Conservation (phyloP, 768 basidiomycete species). For the Rhodotorula kratochvilovae region DNA sequence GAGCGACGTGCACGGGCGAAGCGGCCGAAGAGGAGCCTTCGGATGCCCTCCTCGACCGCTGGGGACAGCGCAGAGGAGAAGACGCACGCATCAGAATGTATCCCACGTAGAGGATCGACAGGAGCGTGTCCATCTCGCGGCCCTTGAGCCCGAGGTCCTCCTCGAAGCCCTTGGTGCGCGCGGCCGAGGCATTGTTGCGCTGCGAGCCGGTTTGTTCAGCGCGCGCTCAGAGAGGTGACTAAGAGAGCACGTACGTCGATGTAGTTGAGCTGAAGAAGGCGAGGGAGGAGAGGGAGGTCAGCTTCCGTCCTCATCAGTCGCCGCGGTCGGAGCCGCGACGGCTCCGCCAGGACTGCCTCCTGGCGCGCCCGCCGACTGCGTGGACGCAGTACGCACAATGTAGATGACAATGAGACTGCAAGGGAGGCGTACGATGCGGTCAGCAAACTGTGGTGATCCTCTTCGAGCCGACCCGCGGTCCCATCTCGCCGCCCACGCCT, state of each 20-base stretch:
- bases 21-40: neutral
- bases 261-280: conserved; percentile 44
- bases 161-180: conserved; percentile 42
- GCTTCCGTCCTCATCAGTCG: too few relatives aligned
- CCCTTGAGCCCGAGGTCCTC: conserved; percentile 44
- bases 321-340: too few relatives aligned
- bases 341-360: too few relatives aligned
- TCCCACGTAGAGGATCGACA: conserved; percentile 41
- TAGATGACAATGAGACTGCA: conserved; percentile 12
- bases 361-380: too few relatives aligned
- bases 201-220: neutral
- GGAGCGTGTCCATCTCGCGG: conserved; percentile 39
- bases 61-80: too few relatives aligned
- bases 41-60: too few relatives aligned
- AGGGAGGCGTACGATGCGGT: neutral
- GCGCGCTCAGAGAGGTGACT: neutral
- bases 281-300: neutral
- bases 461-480: neutral
- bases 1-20: neutral
- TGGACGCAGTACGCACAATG: neutral
- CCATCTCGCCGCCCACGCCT: neutral
- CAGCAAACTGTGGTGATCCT: neutral
- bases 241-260: neutral
- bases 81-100: conserved; percentile 33
- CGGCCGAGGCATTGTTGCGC: conserved; percentile 41